A percentile compares a stretch with the other conserved stretches of the same genome.
Evolutionary conservation across 139 green algal genomes (phyloP).

Genomic region (Volvox africanus): DNA sequence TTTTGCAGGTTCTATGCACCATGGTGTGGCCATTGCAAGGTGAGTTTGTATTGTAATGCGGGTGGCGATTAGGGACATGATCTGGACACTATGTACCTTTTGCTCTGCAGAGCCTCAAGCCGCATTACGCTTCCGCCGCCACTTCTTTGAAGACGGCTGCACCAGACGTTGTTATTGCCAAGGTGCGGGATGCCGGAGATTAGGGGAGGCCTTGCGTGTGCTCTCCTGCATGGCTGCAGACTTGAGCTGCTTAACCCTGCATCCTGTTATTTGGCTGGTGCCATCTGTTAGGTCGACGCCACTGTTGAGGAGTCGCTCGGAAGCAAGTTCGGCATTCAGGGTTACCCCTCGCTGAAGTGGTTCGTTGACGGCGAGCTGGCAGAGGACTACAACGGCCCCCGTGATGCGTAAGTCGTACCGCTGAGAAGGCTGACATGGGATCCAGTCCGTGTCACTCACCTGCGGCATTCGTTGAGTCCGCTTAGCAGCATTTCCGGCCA

Average conservation of each 20-base stretch:
- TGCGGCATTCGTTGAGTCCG: no score
- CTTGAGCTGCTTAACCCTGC: no score
- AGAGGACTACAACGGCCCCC: conserved; percentile 80
- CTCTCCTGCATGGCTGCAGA: background rate
- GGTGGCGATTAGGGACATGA: background rate
- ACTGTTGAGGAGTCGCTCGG: conserved; percentile 76
- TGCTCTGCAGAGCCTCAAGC: conserved; percentile 72
- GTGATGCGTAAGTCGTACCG: conserved; percentile 70
- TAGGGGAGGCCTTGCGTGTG: no score
- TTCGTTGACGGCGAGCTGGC: conserved; percentile 84
- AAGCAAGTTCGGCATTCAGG: conserved; percentile 73
- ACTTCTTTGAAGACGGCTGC: conserved; percentile 73
- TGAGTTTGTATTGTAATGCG: background rate
- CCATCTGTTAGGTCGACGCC: conserved; percentile 78
- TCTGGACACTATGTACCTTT: background rate
- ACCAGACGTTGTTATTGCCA: conserved; percentile 75
- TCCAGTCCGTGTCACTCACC: no score
- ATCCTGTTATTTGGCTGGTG: no score
- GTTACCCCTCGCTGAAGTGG: conserved; percentile 92
- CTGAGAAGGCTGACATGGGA: no score
- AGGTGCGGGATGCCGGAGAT: conserved; percentile 60
- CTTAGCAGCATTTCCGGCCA: no score
- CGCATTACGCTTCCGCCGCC: conserved; percentile 82
- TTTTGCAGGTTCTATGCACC: conserved; percentile 54
- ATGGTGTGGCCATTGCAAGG: conserved; percentile 63